phyloP scores from a whole-genome alignment of 495 filamentous ascomycete genomes.

The Amphirosellinia nigrospora region DNA sequence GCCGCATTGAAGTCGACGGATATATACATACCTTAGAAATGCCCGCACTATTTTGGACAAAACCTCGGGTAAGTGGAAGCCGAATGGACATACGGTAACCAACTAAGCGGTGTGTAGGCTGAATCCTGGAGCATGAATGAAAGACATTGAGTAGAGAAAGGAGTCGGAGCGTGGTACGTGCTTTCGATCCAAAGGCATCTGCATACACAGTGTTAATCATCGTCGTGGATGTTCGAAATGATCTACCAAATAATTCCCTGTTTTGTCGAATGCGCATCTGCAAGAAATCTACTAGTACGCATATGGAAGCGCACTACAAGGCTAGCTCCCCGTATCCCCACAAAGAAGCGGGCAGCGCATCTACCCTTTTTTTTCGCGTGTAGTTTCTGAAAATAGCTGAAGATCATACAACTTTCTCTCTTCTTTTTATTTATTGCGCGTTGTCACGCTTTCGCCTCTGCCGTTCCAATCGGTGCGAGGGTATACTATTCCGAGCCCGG shows the following conservation, averaged over 20 bases:
- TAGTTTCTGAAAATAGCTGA: constrained; percentile 1
- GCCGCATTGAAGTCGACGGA: background rate
- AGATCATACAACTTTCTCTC: background rate
- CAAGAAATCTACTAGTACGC: background rate
- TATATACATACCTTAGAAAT: background rate
- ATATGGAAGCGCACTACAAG: background rate
- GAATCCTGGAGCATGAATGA: background rate
- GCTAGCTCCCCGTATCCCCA: background rate
- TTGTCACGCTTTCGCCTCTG: background rate
- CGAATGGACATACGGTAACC: background rate
- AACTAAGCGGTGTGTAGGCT: background rate
- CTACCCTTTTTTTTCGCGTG: background rate
- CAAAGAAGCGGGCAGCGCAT: background rate
- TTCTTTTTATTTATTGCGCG: background rate
- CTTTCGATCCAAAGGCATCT: no score
- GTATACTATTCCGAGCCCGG: constrained; percentile 17
- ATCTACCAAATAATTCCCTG: background rate
- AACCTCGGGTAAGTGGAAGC: background rate
- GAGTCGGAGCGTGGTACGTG: background rate
- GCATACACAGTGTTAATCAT: background rate
- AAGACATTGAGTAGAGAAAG: background rate
- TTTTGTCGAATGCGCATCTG: background rate
- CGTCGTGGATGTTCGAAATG: background rate
- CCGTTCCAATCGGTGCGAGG: background rate
- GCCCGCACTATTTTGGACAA: background rate